A percentile compares a stretch with the other conserved stretches of the same genome.
phyloP scores from a whole-genome alignment of 2,329 filamentous ascomycete genomes.

The Microdochium trichocladiopsis region DNA sequence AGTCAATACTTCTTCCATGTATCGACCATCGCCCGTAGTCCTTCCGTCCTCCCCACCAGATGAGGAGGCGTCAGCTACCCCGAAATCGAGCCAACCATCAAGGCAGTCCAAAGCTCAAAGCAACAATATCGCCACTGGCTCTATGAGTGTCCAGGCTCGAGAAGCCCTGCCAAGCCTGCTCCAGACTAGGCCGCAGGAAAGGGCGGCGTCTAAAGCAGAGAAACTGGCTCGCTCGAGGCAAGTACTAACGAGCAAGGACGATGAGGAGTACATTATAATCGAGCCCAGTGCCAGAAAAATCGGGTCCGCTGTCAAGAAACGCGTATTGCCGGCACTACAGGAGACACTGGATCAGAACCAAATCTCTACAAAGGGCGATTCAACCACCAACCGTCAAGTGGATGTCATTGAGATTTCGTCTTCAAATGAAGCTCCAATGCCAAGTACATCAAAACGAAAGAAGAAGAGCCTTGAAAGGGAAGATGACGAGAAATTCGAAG shows the following conservation, averaged over 20 bases:
- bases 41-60: constrained; percentile 6
- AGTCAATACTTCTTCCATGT: constrained; percentile 2
- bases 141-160: background rate
- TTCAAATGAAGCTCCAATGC: background rate
- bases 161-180: background rate
- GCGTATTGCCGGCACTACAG: background rate
- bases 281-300: background rate
- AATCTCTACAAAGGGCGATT: background rate
- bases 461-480: background rate
- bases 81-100: background rate
- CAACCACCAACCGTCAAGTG: background rate
- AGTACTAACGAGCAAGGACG: background rate
- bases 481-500: background rate
- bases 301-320: background rate
- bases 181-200: constrained; percentile 1
- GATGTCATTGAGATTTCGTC: background rate
- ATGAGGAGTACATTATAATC: background rate
- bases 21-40: background rate
- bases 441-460: background rate
- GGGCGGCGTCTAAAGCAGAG: background rate
- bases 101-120: background rate
- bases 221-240: background rate
- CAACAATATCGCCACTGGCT: background rate
- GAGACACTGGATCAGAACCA: background rate
- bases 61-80: background rate